Base-by-base conservation (phyloP, 208 protist species). In the Polymyxa betae region DNA sequence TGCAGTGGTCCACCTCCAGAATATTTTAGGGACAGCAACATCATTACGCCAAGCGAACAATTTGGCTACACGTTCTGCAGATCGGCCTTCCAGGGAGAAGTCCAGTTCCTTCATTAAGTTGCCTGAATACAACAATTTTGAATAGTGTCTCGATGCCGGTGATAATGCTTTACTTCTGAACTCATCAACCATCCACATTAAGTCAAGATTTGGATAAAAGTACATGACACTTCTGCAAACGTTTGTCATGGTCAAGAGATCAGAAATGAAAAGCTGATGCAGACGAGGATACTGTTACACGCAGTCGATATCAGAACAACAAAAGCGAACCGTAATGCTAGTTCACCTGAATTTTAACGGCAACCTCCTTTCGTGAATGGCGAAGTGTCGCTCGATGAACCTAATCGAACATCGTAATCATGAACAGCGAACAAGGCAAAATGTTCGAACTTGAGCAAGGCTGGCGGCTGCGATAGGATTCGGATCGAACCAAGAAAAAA, bases 111-210 rank as follows among this genome's bases (percentile, higher is more conserved):
- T 82, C 40, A 43, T 43, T 43, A 82, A 45, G n/a, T 82, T 82
- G 5, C 72, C 72, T 82, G 72, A 82, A 35, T n/a, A 82, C 35
- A 20, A n/a, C n/a, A 35, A 43, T 82, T 40, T 38, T 5, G 5
- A 5, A 60, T 60, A 82, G n/a, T 82, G 35, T n/a, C 10, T 40
- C 35, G n/a, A n/a, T 5, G 49, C 12, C 5, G 5, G 49, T 5
- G 49, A 60, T 5, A 29, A 60, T 29, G 12, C 24, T 43, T 5
- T 45, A 82, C 72, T n/a, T 82, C 40, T 35, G n/a, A 82, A 82
- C n/a, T 82, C 72, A 5, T 82, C 72, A 40, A 82, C 40, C 72
- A 82, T 82, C 72, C 72, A 82, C 72, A 82, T 82, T 45, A 82
- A 82, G n/a, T 82, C 72, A 20, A 82, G 72, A n/a, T 82, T 82